Evolutionary conservation across 192 early-diverging fungal genomes (phyloP), one percentile per base, ranked within the genome.

Genomic region (Coemansia sp.): DNA sequence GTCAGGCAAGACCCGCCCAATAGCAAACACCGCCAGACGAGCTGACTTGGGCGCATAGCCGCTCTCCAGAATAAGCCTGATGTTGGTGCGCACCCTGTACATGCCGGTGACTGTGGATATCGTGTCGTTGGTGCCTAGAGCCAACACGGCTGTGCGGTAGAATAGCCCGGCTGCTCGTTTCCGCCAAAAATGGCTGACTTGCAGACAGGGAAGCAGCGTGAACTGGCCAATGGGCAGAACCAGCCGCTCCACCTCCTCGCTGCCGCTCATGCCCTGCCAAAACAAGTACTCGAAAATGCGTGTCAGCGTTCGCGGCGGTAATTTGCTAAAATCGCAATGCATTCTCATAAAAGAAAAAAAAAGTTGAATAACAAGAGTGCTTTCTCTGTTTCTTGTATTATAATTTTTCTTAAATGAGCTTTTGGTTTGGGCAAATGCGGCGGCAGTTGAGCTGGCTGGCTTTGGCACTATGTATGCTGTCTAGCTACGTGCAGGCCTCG

Each of bases 41-140:
- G 40, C 38, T 11, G 72, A 53, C 48, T 69, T 64, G 36, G 72
- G 65, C 28, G 72, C 72, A 17, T 69, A 66, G 9, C 72, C 72
- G 62, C 72, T 75, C 23, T 64, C 58, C 11, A 75, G 51, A 1
- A 69, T 12, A 53, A 75, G 62, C 43, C 30, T 51, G 2, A 75
- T 28, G 28, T 68, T 75, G 34, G 57, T 61, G n/a, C 43, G 34
- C 14, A 58, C 40, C 3, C 38, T 36, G 11, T 23, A 21, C 11
- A 17, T 11, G 0, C 51, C 51, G 0, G 14, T 6, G 0, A 40
- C 37, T 9, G 51, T 53, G 6, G 1, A 15, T 14, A 47, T 6
- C 18, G 55, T 46, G 34, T 50, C 56, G 14, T 39, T 53, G 34
- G 37, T 42, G n/a, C 63, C 56, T 11, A 63, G 38, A 3, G 44